These are phyloP conservation scores for Chlamydomonas schloesseri DNA, from an alignment of 139 green algal genomes.

Conservation along the genomic window DNA sequence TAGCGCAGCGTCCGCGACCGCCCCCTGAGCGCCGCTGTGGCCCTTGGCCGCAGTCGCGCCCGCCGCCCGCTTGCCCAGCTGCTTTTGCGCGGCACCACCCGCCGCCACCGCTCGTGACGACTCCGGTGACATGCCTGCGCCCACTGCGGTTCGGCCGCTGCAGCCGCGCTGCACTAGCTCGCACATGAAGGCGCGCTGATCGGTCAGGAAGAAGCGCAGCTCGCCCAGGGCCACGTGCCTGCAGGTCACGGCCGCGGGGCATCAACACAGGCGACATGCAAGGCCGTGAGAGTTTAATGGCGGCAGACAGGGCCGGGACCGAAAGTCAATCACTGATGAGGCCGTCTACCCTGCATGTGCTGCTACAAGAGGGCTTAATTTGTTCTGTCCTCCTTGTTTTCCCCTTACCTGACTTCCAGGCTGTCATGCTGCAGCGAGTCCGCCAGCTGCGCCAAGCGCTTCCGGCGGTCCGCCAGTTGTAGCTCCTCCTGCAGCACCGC, in stretches of 20 bases:
- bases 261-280: too few species aligned
- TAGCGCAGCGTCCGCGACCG: constrained; percentile 39
- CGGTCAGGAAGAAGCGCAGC: constrained; percentile 65
- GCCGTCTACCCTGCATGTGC: too few species aligned
- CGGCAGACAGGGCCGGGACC: too few species aligned
- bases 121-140: not conserved
- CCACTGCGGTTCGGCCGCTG: not conserved
- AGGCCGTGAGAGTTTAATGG: too few species aligned
- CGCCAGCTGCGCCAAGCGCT: constrained; percentile 67
- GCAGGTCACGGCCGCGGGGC: too few species aligned
- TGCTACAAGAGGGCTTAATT: not conserved
- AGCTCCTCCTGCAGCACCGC: constrained; percentile 60
- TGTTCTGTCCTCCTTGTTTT: too few species aligned
- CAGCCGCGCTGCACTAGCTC: constrained; percentile 29
- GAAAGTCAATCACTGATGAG: too few species aligned
- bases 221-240: constrained; percentile 60
- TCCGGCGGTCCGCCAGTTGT: constrained; percentile 11
- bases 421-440: constrained; percentile 66
- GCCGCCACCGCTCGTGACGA: not conserved
- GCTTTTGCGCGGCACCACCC: not conserved
- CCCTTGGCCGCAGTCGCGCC: not conserved
- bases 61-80: not conserved
- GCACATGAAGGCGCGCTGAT: constrained; percentile 50
- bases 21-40: constrained; percentile 17
- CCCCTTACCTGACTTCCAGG: constrained; percentile 59